These are phyloP conservation scores for Penicillium chermesinum DNA, from an alignment of 495 filamentous ascomycete species.

Conservation along the genomic window DNA sequence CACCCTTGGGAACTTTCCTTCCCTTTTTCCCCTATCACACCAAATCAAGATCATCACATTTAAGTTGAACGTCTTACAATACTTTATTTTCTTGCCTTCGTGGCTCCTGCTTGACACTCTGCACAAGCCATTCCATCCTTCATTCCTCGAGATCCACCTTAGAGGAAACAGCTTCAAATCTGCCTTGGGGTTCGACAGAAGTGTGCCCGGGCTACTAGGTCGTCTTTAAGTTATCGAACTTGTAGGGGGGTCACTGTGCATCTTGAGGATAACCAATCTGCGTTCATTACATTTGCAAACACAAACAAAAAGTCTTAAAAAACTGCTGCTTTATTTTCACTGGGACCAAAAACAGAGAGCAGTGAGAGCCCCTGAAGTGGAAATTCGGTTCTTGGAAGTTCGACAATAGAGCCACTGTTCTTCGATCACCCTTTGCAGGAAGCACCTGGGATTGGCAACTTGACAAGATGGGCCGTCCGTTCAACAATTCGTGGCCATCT, in stretches of 20 bases:
- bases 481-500: too few species aligned
- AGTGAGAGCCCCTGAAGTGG: conserved; percentile 8
- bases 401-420: neutral
- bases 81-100: neutral
- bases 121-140: too few species aligned
- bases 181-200: neutral
- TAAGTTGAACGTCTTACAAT: too few species aligned
- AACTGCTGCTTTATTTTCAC: neutral
- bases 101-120: too few species aligned
- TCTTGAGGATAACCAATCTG: conserved; percentile 2
- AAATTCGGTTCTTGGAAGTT: conserved; percentile 6
- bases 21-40: neutral
- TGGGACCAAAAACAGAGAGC: conserved; percentile 6
- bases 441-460: neutral
- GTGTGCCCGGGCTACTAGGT: conserved; percentile 2
- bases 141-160: neutral
- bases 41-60: neutral
- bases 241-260: conserved; percentile 6
- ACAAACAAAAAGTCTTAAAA: conserved; percentile 1
- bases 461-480: too few species aligned
- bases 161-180: neutral
- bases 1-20: neutral
- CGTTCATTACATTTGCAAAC: neutral
- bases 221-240: conserved; percentile 6
- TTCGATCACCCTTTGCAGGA: neutral